Percentiles rank a stretch among this genome's conserved stretches.
Evolutionary conservation across 2,329 filamentous ascomycete genomes (phyloP).

Genomic region (Neofusicoccum laricinum): DNA sequence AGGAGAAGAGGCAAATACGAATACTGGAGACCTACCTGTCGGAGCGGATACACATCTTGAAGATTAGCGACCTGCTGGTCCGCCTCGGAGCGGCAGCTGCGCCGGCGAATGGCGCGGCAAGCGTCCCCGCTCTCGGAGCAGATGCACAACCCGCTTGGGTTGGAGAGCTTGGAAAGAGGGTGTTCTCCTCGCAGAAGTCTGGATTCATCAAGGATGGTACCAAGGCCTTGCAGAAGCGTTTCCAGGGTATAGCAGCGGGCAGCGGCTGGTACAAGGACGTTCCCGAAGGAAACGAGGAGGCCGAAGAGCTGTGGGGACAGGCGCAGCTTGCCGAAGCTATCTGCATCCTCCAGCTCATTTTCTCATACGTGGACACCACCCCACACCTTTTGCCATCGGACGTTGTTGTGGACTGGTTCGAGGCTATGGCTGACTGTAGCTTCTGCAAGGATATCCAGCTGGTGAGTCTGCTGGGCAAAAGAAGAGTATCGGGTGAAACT

Average conservation of each 20-base stretch:
- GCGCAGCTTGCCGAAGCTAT: slow-evolving; percentile 67
- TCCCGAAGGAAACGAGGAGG: slow-evolving; percentile 50
- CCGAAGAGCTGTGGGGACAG: slow-evolving; percentile 61
- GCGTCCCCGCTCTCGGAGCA: slow-evolving; percentile 28
- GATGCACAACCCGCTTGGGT: slow-evolving; percentile 30
- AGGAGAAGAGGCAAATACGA: slow-evolving; percentile 62
- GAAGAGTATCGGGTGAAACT: neutral
- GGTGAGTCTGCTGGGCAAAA: neutral
- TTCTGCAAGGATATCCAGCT: slow-evolving; percentile 59
- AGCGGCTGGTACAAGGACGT: slow-evolving; percentile 48
- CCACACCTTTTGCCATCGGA: slow-evolving; percentile 29
- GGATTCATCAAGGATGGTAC: slow-evolving; percentile 49
- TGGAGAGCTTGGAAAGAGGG: slow-evolving; percentile 30
- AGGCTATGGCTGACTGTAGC: slow-evolving; percentile 37
- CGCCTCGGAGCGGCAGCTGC: slow-evolving; percentile 30
- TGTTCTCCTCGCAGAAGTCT: slow-evolving; percentile 38
- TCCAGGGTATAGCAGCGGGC: slow-evolving; percentile 44
- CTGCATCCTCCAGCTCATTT: slow-evolving; percentile 70
- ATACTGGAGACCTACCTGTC: slow-evolving; percentile 69
- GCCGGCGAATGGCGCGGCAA: slow-evolving; percentile 7
- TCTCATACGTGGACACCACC: slow-evolving; percentile 63
- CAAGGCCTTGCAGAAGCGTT: slow-evolving; percentile 46
- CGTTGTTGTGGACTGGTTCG: slow-evolving; percentile 35
- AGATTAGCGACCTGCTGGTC: slow-evolving; percentile 35
- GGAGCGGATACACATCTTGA: slow-evolving; percentile 59